Evolutionary conservation across 805 yeast genomes (phyloP).

Genomic region (Alloascoidea hylecoeti): DNA sequence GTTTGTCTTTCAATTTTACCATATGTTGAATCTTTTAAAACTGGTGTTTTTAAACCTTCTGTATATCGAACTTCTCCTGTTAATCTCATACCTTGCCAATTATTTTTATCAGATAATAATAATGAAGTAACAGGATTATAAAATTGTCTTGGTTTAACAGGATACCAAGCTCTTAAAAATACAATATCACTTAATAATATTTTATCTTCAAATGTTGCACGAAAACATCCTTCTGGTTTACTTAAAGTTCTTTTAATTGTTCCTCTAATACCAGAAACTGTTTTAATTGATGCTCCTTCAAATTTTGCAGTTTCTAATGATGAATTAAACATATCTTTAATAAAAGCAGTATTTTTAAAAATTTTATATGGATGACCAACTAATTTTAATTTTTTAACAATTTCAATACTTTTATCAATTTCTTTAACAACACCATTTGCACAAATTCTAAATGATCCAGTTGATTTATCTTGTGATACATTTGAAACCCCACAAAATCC

Average conservation of each 20-base stretch:
- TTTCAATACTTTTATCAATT: slow-evolving; percentile 76
- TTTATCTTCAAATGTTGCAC: slow-evolving; percentile 97
- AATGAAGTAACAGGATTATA: slow-evolving; percentile 95
- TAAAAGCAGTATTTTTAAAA: slow-evolving; percentile 91
- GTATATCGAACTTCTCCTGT: slow-evolving; percentile 91
- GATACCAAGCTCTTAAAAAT: slow-evolving; percentile 92
- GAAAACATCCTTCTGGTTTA: slow-evolving; percentile 87
- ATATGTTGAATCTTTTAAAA: slow-evolving; percentile 34
- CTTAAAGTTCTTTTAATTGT: slow-evolving; percentile 91
- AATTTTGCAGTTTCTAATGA: slow-evolving; percentile 92
- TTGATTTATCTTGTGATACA: slow-evolving; percentile 71
- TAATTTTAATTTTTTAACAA: slow-evolving; percentile 88
- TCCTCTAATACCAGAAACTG: slow-evolving; percentile 96
- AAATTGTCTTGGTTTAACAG: slow-evolving; percentile 78
- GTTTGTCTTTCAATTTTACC: slow-evolving; percentile 71
- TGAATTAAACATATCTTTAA: slow-evolving; percentile 90
- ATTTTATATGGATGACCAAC: slow-evolving; percentile 93
- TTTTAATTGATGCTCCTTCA: slow-evolving; percentile 94
- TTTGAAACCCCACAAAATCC: slow-evolving; percentile 93
- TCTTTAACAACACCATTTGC: slow-evolving; percentile 96
- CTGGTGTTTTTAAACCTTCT: slow-evolving; percentile 48
- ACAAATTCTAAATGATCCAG: slow-evolving; percentile 85
- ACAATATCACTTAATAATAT: slow-evolving; percentile 81
- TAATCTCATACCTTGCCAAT: slow-evolving; percentile 94
- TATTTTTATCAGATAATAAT: slow-evolving; percentile 57